phyloP scores from a whole-genome alignment of 2,329 filamentous ascomycete genomes.

The Malbranchea cinnamomea region DNA sequence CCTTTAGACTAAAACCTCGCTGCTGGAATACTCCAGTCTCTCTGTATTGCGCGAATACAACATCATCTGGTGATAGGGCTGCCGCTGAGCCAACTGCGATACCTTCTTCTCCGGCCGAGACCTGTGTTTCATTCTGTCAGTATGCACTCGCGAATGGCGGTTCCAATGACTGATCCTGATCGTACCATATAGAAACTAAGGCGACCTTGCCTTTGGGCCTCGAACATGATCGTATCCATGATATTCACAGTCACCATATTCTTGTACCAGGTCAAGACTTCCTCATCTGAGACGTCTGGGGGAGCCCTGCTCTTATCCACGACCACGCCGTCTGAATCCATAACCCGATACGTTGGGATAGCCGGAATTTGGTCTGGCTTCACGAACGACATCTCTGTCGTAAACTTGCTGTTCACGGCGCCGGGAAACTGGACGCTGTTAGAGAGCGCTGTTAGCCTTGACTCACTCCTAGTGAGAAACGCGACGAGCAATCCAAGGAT shows the following conservation, averaged over 20 bases:
- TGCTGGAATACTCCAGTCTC: constrained; percentile 86
- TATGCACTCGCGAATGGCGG: constrained; percentile 2
- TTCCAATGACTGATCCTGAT: too few species aligned
- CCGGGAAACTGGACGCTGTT: constrained; percentile 62
- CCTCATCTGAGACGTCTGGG: constrained; percentile 48
- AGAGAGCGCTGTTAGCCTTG: neutral
- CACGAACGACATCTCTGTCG: constrained; percentile 61
- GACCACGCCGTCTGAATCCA: constrained; percentile 75
- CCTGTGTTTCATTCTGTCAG: constrained; percentile 22
- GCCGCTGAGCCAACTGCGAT: constrained; percentile 81
- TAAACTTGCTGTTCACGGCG: constrained; percentile 91
- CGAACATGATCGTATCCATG: constrained; percentile 97
- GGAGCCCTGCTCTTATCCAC: constrained; percentile 58
- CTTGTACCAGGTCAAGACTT: constrained; percentile 46
- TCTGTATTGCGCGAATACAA: constrained; percentile 87
- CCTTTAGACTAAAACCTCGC: constrained; percentile 67
- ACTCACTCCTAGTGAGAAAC: neutral
- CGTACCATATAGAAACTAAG: constrained; percentile 90
- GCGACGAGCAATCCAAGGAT: neutral
- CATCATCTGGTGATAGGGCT: constrained; percentile 67
- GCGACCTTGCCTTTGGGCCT: constrained; percentile 87
- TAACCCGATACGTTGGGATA: constrained; percentile 79
- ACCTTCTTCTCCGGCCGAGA: constrained; percentile 83
- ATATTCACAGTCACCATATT: constrained; percentile 57
- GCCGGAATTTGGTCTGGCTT: constrained; percentile 56